phyloP scores from a whole-genome alignment of 202 grass and related monocot genomes.

The Setaria viridis region DNA sequence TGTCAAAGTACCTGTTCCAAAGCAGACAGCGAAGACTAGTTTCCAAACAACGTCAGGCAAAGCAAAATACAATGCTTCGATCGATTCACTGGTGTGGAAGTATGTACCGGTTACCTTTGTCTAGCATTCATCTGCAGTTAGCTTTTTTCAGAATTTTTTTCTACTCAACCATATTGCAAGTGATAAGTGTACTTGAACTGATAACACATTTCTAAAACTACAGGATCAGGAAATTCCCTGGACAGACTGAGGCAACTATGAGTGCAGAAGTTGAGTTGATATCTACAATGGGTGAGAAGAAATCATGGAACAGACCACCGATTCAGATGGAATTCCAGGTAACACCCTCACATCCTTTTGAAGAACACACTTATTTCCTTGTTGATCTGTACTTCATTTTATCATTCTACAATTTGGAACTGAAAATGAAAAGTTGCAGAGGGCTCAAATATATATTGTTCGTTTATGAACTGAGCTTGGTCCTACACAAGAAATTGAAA shows the following conservation, averaged over 20 bases:
- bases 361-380: background rate
- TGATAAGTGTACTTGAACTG: constrained; percentile 34
- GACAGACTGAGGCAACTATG: constrained; percentile 99
- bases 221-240: constrained; percentile 97
- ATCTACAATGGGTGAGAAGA: constrained; percentile 97
- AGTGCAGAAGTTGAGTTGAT: constrained; percentile 98
- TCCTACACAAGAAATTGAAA: background rate
- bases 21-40: constrained; percentile 98
- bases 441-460: constrained; percentile 16
- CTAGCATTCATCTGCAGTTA: constrained; percentile 14
- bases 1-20: constrained; percentile 97
- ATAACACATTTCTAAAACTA: constrained; percentile 40
- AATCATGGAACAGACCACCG: constrained; percentile 82
- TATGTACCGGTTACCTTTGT: constrained; percentile 57
- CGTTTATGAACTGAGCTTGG: constrained; percentile 12
- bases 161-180: constrained; percentile 19
- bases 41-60: constrained; percentile 98
- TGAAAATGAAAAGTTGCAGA: constrained; percentile 2
- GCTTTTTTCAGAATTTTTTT: background rate
- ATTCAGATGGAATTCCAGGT: constrained; percentile 99
- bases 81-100: constrained; percentile 99
- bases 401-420: constrained; percentile 31
- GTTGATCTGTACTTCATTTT: background rate
- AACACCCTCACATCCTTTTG: constrained; percentile 30
- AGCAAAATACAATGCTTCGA: constrained; percentile 98